Base-by-base conservation (phyloP, 176 grass and related monocot genomes). In the Lolium perenne region DNA sequence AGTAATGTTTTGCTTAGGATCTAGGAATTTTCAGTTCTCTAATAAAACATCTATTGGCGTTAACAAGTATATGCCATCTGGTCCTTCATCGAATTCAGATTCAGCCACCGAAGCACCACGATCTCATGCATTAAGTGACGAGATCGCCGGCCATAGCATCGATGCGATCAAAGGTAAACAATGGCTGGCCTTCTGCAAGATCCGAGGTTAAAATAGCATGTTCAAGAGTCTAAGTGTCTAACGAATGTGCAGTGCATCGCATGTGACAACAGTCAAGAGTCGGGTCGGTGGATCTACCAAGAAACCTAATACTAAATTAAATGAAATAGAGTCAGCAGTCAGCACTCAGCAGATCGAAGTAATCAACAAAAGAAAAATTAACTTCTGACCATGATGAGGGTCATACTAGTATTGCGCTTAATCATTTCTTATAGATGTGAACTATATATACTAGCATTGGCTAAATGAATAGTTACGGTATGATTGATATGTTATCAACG, bases 41-140 rank as follows among this genome's bases (percentile, higher is more conserved):
- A 20, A 50, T n/a, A 22, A 55, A 21, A 43, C 67, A 23, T 89
- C 56, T 67, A 53, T 74, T 8, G 10, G 7, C 15, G 48, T 29
- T 84, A 84, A 80, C n/a, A 83, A 13, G 5, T 49, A 12, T 10
- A 11, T 51, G 5, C 9, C 62, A 26, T 59, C 18, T 70, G 50
- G 22, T 46, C 22, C 12, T 73, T 73, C 67, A 73, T 83, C 58
- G 5, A 73, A 72, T 73, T 83, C 68, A 83, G 81, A 73, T 83
- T 83, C 68, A 12, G 78, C 49, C 14, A 60, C 26, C 22, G 41
- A n/a, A 35, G 46, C 79, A 54, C 63, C 15, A 38, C 43, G 23
- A 14, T 50, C 79, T 35, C 43, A 22, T 13, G 18, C 76, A 17
- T 48, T 43, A 11, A 32, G 41, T 14, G 20, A 56, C 65, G 38